phyloP scores from a whole-genome alignment of 306 rosid species.

The Cucumis melo region DNA sequence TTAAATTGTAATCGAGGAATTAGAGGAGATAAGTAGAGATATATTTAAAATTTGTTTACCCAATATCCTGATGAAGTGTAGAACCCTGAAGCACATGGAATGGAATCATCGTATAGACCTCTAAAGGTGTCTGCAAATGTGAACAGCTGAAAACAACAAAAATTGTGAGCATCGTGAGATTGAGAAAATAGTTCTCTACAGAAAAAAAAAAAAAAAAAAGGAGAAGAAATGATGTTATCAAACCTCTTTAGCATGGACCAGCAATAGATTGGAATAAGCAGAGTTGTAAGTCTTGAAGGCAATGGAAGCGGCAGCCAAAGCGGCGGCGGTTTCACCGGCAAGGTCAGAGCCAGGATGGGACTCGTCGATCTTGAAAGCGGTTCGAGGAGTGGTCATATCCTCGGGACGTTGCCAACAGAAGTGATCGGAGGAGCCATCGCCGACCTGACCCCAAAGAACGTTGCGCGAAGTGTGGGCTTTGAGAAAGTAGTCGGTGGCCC shows the following conservation, averaged over 20 bases:
- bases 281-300: conserved; percentile 74
- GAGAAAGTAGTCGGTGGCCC: conserved; percentile 79
- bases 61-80: conserved; percentile 71
- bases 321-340: conserved; percentile 85
- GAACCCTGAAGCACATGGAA: conserved; percentile 36
- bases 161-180: background rate
- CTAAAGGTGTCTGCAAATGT: conserved; percentile 68
- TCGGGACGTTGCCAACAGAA: conserved; percentile 87
- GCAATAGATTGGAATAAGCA: conserved; percentile 52
- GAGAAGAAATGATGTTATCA: background rate
- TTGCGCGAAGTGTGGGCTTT: conserved; percentile 74
- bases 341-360: conserved; percentile 78
- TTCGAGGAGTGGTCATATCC: conserved; percentile 74
- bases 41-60: conserved; percentile 17
- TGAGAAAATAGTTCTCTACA: background rate
- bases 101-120: conserved; percentile 59
- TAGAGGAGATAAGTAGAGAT: background rate
- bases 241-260: conserved; percentile 60
- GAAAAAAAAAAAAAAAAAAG: too few species aligned
- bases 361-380: conserved; percentile 59
- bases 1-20: background rate
- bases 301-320: conserved; percentile 74
- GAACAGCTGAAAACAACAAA: conserved; percentile 41
- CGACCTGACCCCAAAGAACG: conserved; percentile 93
- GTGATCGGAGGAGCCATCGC: conserved; percentile 81